phyloP scores from a whole-genome alignment of 352 stramenopile genomes.

The Phytopythium vexans region DNA sequence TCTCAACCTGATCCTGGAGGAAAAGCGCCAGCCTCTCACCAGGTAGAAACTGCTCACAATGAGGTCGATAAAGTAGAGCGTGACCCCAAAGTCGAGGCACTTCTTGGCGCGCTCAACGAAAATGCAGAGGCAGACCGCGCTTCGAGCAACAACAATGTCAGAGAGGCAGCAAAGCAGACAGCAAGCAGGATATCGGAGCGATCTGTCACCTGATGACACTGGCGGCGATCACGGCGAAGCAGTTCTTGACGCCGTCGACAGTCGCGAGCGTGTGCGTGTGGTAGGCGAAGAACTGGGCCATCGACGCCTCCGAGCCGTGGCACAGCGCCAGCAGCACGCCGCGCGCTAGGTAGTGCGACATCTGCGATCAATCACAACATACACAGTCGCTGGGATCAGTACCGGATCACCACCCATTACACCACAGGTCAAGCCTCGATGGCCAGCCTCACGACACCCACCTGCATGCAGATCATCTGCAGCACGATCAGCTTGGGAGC shows the following conservation, averaged over 20 bases:
- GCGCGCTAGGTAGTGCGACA: slow-evolving; percentile 75
- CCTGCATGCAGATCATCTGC: slow-evolving; percentile 88
- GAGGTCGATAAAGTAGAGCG: slow-evolving; percentile 87
- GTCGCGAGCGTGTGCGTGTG: slow-evolving; percentile 72
- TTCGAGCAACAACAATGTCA: slow-evolving; percentile 11
- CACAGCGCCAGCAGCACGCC: slow-evolving; percentile 75
- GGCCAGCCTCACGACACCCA: slow-evolving; percentile 12
- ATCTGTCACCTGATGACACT: slow-evolving; percentile 40
- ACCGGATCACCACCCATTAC: not conserved
- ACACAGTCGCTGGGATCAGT: not conserved
- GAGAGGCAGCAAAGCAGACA: not conserved
- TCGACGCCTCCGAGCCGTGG: slow-evolving; percentile 57
- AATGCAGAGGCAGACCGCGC: slow-evolving; percentile 67
- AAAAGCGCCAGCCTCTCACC: slow-evolving; percentile 20
- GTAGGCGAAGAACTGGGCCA: slow-evolving; percentile 87
- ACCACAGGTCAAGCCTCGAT: not conserved
- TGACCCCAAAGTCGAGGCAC: slow-evolving; percentile 89
- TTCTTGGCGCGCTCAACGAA: slow-evolving; percentile 90
- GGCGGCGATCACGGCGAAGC: slow-evolving; percentile 57
- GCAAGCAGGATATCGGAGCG: not conserved
- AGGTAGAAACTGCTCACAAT: slow-evolving; percentile 81
- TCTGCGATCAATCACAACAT: slow-evolving; percentile 23
- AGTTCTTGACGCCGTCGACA: slow-evolving; percentile 81
- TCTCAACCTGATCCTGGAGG: not conserved
- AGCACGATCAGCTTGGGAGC: slow-evolving; percentile 85